Percentiles rank a stretch among this genome's conserved stretches.
Evolutionary conservation across 176 grass and related monocot genomes (phyloP).

Genomic region (Paspalum vaginatum): DNA sequence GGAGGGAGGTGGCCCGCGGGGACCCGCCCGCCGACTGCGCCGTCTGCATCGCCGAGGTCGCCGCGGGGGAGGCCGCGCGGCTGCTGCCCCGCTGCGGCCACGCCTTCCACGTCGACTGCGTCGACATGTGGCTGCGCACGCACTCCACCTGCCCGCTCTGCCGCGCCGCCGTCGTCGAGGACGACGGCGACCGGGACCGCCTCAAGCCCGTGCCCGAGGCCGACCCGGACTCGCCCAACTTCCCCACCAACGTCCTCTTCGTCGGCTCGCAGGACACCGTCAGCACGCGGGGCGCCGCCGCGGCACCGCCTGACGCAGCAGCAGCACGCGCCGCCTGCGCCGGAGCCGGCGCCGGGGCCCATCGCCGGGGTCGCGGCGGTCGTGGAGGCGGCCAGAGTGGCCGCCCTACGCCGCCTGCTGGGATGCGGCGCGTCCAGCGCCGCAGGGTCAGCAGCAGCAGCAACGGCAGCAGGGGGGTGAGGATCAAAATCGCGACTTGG

Average conservation of each 20-base stretch:
- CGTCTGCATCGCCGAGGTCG: slow-evolving; percentile 72
- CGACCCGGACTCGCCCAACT: slow-evolving; percentile 52
- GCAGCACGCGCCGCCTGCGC: neutral
- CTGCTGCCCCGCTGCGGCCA: slow-evolving; percentile 71
- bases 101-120: slow-evolving; percentile 69
- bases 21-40: slow-evolving; percentile 55
- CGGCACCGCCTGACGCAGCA: neutral
- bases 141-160: slow-evolving; percentile 78
- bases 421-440: slow-evolving; percentile 22
- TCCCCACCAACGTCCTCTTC: slow-evolving; percentile 71
- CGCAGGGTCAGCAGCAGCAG: neutral
- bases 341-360: neutral
- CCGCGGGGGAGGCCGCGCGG: slow-evolving; percentile 51
- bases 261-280: slow-evolving; percentile 65
- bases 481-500: slow-evolving; percentile 29
- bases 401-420: slow-evolving; percentile 59
- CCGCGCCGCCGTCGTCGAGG: slow-evolving; percentile 52
- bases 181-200: neutral
- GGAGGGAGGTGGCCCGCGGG: slow-evolving; percentile 8
- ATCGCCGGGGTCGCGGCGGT: slow-evolving; percentile 43
- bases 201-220: slow-evolving; percentile 16
- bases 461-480: no score
- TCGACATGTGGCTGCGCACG: slow-evolving; percentile 69
- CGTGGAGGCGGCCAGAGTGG: slow-evolving; percentile 56
- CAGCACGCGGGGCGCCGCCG: slow-evolving; percentile 28